These are phyloP conservation scores for Tritrichomonas musculus DNA, from an alignment of 208 protist species.

Conservation along the genomic window DNA sequence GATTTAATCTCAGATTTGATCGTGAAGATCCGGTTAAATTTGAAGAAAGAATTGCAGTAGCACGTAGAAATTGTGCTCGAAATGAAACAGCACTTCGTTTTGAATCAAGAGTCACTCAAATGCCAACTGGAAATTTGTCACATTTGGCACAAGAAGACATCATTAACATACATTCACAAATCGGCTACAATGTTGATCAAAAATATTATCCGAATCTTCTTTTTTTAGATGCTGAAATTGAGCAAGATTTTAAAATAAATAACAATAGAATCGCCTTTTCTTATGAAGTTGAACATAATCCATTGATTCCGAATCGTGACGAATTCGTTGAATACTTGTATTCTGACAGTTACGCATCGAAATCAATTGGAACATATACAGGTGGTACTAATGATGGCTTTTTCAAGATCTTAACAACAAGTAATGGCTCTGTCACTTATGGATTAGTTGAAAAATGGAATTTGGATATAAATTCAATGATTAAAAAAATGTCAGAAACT, in stretches of 20 bases:
- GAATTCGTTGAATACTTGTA: not conserved
- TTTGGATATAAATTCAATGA: too few relatives aligned
- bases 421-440: too few relatives aligned
- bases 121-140: not conserved
- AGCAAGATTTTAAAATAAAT: not conserved
- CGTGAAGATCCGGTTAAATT: not conserved
- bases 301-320: constrained; percentile 14
- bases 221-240: not conserved
- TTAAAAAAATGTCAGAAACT: too few relatives aligned
- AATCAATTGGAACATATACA: too few relatives aligned
- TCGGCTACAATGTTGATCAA: not conserved
- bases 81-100: not conserved
- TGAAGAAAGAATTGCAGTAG: not conserved
- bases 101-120: not conserved
- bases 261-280: not conserved
- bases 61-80: not conserved
- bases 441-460: too few relatives aligned
- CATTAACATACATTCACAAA: not conserved
- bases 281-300: not conserved
- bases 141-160: not conserved
- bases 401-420: too few relatives aligned
- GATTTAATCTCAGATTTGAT: not conserved
- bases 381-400: too few relatives aligned
- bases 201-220: not conserved
- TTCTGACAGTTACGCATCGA: not conserved